Evolutionary conservation across 2,329 filamentous ascomycete genomes (phyloP), one percentile per base, ranked within the genome.

Genomic region (Ophiostoma sp.): DNA sequence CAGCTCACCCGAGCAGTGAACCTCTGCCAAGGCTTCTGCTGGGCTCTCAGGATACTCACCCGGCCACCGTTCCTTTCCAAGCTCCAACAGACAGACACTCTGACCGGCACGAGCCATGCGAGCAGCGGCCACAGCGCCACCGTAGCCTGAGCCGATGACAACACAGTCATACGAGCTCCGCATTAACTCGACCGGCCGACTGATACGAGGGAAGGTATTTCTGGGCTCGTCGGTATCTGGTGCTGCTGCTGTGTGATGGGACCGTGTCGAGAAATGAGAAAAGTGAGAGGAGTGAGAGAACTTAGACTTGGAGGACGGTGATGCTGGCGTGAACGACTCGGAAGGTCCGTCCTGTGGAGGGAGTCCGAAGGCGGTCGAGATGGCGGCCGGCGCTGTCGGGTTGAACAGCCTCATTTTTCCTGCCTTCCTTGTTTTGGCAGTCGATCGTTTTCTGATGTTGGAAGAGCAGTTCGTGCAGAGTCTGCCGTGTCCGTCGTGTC

Each of bases 91-190:
- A 74, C 89, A 91, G 0, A 92, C 90, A 1, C 83, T 85, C 78
- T 90, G 84, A 2, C 84, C 86, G 1, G 86, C 86, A 71, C 90
- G 85, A 2, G 90, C 87, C 85, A 92, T 89, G 12, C 90, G 85
- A 28, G 88, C 88, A 0, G 90, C 90, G 2, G 90, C 90, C 25
- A 92, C 87, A 31, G 86, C 88, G 52, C 89, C 90, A 31, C 91
- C 91, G 79, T 92, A 93, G 0, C 91, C 91, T 11, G 89, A 91
- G 1, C 91, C 90, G 73, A 92, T 88, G 39, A 92, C 88, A 12
- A 93, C 85, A 52, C 87, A 87, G 80, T 92, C 90, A 76, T 93
- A 92, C 7, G 82, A 81, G 72, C 82, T 81, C 33, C 86, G 84
- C 78, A 91, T 85, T 33, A 89, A 80, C 78, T 90, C 86, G 15